Evolutionary conservation across 2,329 filamentous ascomycete genomes (phyloP), one percentile per base, ranked within the genome.

Genomic region (Cytospora leucostoma): DNA sequence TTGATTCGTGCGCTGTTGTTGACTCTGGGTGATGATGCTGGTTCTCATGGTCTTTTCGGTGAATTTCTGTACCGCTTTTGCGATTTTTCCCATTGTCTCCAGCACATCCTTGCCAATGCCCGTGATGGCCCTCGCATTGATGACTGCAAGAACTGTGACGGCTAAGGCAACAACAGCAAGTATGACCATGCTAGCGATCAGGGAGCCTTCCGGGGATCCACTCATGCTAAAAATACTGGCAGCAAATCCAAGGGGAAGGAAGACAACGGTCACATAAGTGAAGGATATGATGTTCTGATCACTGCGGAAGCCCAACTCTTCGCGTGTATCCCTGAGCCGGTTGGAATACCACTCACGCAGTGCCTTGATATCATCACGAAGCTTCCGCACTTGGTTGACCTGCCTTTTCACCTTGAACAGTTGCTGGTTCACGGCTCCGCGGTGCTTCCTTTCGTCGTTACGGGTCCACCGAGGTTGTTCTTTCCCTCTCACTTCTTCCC

Each of bases 151-250:
- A 1, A 56, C 1, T 5, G 54, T 56, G 37, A 44, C 13, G 15
- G 19, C 21, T 15, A 56, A 7, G 11, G 54, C 54, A 27, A 44
- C 21, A 1, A 33, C 8, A 2, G 53, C 38, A 12, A 37, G 8
- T 6, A 56, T 1, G 3, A 27, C 21, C 35, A 56, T 32, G 10
- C 33, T 32, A 10, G 44, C 12, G 1, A 13, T 38, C 17, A 44
- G 5, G 4, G 7, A 10, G 17, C 3, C 12, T 19, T 34, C 27
- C 7, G 55, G 38, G 5, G 27, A 0, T 0, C 55, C 55, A 34
- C 3, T 57, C 55, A 57, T 57, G 27, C 55, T 57, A 37, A 47
- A 57, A 5, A 57, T 19, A 7, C 55, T 57, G 17, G 55, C 55
- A 2, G 27, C 3, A 34, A 57, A 56, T 0, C 54, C 54, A 8